A percentile compares a stretch with the other conserved stretches of the same genome.
These are phyloP conservation scores for Claviceps monticola DNA, from an alignment of 2,329 filamentous ascomycete species.

Conservation along the genomic window DNA sequence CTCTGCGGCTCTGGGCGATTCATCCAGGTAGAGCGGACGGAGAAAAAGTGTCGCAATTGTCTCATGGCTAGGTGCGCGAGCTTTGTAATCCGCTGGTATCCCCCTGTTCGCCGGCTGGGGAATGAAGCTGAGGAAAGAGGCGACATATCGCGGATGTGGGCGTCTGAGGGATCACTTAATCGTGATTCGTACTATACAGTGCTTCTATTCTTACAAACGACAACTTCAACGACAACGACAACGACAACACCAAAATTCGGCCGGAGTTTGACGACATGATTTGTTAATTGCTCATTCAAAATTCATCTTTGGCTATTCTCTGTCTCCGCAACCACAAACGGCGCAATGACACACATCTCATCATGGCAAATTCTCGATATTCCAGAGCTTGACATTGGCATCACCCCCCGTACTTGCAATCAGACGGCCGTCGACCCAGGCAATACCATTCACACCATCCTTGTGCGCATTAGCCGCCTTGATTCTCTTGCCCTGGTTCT, in stretches of 20 bases:
- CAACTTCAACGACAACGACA: too few relatives aligned
- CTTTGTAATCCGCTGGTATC: conserved; percentile 6
- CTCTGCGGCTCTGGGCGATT: conserved; percentile 22
- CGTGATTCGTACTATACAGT: background rate
- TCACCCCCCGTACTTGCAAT: conserved; percentile 75
- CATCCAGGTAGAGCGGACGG: conserved; percentile 17
- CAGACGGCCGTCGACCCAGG: conserved; percentile 58
- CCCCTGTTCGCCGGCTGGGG: background rate
- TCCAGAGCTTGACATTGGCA: conserved; percentile 84
- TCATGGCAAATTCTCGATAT: conserved; percentile 22
- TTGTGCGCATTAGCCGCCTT: conserved; percentile 86
- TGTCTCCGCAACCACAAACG: too few relatives aligned
- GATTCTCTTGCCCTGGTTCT: conserved; percentile 67
- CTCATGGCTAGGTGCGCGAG: conserved; percentile 22
- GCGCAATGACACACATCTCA: background rate
- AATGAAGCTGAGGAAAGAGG: background rate
- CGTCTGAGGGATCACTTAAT: background rate
- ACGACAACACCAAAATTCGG: too few relatives aligned
- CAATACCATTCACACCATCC: conserved; percentile 81
- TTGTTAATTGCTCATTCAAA: too few relatives aligned
- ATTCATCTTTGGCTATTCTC: too few relatives aligned
- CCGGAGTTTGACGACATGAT: too few relatives aligned
- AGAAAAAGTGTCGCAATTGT: conserved; percentile 25
- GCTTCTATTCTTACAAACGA: too few relatives aligned
- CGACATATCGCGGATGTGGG: background rate